Conservation (phyloP, 2,329 filamentous ascomycete species). For the Aspergillus cejpii region DNA sequence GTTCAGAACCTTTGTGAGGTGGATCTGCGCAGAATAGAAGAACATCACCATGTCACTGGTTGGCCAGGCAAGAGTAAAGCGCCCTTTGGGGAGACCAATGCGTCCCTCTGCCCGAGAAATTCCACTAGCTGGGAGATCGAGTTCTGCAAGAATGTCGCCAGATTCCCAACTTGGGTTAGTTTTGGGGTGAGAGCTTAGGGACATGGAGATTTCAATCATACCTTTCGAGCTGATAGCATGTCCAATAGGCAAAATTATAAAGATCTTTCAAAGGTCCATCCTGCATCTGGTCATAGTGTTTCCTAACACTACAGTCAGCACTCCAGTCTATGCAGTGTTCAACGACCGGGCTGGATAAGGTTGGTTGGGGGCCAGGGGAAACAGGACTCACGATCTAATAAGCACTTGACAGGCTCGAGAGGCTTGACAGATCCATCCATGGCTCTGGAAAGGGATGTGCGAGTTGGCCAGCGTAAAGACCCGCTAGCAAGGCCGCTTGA, state of each 20-base stretch:
- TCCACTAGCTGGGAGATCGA: conserved; percentile 58
- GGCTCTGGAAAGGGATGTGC: conserved; percentile 82
- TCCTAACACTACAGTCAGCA: conserved; percentile 16
- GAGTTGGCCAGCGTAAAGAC: conserved; percentile 82
- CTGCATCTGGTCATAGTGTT: conserved; percentile 30
- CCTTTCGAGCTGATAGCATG: conserved; percentile 87
- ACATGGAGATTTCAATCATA: conserved; percentile 35
- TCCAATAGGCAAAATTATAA: conserved; percentile 78
- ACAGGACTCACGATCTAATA: conserved; percentile 56
- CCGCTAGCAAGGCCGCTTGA: conserved; percentile 76
- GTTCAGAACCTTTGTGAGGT: conserved; percentile 53
- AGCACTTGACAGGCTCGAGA: conserved; percentile 61
- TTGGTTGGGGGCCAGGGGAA: too few species aligned
- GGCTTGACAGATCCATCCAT: conserved; percentile 59
- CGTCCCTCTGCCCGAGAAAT: conserved; percentile 51
- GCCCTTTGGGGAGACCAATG: conserved; percentile 37
- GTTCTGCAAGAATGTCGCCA: conserved; percentile 85
- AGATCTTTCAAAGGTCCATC: conserved; percentile 49
- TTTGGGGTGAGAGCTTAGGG: too few species aligned
- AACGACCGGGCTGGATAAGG: too few species aligned
- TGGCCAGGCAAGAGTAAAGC: conserved; percentile 28
- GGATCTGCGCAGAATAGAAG: conserved; percentile 57
- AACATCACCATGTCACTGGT: conserved; percentile 44
- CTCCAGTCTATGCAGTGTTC: not conserved
- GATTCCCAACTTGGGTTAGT: not conserved